A percentile compares a stretch with the other conserved stretches of the same genome.
phyloP scores from a whole-genome alignment of 306 rosid species.

The Dryas octopetala region DNA sequence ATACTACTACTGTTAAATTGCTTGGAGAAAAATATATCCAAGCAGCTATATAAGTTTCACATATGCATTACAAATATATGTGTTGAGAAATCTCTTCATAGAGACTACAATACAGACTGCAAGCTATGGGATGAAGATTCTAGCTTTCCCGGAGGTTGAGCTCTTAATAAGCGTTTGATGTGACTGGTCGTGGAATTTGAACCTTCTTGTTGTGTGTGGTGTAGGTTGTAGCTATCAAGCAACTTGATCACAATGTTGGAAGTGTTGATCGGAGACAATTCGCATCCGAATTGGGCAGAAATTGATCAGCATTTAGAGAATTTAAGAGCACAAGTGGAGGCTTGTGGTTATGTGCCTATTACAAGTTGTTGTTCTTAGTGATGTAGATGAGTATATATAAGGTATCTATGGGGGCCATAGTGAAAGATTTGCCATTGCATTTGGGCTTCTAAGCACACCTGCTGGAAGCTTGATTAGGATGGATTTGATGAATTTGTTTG shows the following conservation, averaged over 20 bases:
- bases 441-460: conserved; percentile 63
- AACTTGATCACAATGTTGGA: conserved; percentile 72
- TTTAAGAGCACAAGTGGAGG: conserved; percentile 53
- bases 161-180: neutral
- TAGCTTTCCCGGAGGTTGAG: neutral
- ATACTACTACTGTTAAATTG: neutral
- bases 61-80: neutral
- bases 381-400: conserved; percentile 56
- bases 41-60: conserved; percentile 7
- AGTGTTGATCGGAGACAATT: conserved; percentile 43
- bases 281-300: conserved; percentile 52
- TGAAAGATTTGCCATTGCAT: conserved; percentile 73
- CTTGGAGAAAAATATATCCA: neutral
- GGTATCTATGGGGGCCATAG: conserved; percentile 68
- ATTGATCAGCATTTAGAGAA: conserved; percentile 47
- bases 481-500: too few relatives aligned
- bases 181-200: conserved; percentile 20
- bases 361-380: conserved; percentile 59
- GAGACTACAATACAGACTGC: too few relatives aligned
- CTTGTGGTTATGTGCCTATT: conserved; percentile 51
- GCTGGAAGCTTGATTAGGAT: conserved; percentile 58
- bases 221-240: conserved; percentile 88
- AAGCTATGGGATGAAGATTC: neutral
- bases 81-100: neutral
- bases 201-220: conserved; percentile 27